Evolutionary conservation across 2,329 filamentous ascomycete species (phyloP), one percentile per base, ranked within the genome.

Genomic region (Achaetomium macrosporum): DNA sequence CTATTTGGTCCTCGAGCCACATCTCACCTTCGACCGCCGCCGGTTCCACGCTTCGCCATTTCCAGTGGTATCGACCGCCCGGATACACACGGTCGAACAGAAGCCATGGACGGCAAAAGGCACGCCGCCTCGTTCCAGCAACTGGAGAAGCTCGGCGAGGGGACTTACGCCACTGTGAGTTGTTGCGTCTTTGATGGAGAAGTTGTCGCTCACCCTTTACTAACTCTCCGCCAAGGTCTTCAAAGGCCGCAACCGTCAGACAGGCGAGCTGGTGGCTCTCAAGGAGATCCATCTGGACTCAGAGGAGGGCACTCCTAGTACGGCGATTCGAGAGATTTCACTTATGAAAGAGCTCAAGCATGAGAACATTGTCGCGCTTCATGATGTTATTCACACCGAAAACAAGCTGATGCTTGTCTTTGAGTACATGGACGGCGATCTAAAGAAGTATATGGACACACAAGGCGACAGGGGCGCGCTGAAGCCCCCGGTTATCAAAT

Each of bases 371-470:
- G 91, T 99, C 64, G 89, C 87, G 54, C 84, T 99, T 5, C 90
- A 97, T 78, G 93, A 99, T 77, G 93, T 99, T 52, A 97, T 99
- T 65, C 93, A 99, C 72, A 99, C 93, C 54, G 93, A 99, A 76
- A 99, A 97, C 74, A 99, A 99, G 71, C 83, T 99, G 53, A 99
- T 99, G 93, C 84, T 99, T 39, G 93, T 99, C 10, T 99, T 99
- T 64, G 93, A 99, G 71, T 96, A 85, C 72, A 96, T 99, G 92
- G 93, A 99, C 72, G 90, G 91, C 68, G 93, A 99, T 66, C 76
- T 99, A 11, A 99, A 99, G 77, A 90, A 95, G 68, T 97, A 96
- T 73, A 99, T 99, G 93, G 93, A 99, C 69, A 88, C 85, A 7
- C 81, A 90, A 54, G 90, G 91, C 64, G 90, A 96, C 63, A 82